Evolutionary conservation across 2,329 filamentous ascomycete species (phyloP).

Genomic region (Neofusicoccum laricinum): DNA sequence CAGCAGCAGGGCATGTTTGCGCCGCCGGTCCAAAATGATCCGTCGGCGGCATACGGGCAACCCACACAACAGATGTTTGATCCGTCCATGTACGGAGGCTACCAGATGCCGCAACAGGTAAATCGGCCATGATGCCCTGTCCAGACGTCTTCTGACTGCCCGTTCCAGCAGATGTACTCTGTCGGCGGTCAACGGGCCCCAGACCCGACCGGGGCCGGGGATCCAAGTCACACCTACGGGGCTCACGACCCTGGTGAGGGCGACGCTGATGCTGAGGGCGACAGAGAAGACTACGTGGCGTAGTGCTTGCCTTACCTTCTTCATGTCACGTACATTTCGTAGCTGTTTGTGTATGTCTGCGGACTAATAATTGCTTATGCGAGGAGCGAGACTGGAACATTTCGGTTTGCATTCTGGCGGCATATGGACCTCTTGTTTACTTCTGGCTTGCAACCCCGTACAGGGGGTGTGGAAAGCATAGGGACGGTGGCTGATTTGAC

Average conservation of each 20-base stretch:
- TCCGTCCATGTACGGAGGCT: conserved; percentile 77
- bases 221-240: conserved; percentile 36
- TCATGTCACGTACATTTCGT: background rate
- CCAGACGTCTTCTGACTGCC: conserved; percentile 15
- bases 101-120: conserved; percentile 83
- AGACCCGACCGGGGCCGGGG: conserved; percentile 34
- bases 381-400: conserved; percentile 7
- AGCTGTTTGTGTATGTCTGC: conserved; percentile 1
- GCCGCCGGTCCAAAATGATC: conserved; percentile 71
- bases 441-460: background rate
- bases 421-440: conserved; percentile 2
- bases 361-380: background rate
- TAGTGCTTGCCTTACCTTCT: background rate
- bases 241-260: conserved; percentile 31
- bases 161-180: conserved; percentile 33
- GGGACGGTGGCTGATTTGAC: conserved; percentile 6
- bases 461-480: conserved; percentile 1
- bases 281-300: conserved; percentile 37
- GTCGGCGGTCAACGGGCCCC: conserved; percentile 37
- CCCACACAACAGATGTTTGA: conserved; percentile 74
- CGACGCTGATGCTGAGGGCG: conserved; percentile 39
- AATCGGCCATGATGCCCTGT: conserved; percentile 29
- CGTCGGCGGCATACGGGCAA: conserved; percentile 71
- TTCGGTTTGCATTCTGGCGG: conserved; percentile 13
- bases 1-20: conserved; percentile 78